These are phyloP conservation scores for Fragaria vesca DNA, from an alignment of 306 rosid genomes.

Conservation along the genomic window DNA sequence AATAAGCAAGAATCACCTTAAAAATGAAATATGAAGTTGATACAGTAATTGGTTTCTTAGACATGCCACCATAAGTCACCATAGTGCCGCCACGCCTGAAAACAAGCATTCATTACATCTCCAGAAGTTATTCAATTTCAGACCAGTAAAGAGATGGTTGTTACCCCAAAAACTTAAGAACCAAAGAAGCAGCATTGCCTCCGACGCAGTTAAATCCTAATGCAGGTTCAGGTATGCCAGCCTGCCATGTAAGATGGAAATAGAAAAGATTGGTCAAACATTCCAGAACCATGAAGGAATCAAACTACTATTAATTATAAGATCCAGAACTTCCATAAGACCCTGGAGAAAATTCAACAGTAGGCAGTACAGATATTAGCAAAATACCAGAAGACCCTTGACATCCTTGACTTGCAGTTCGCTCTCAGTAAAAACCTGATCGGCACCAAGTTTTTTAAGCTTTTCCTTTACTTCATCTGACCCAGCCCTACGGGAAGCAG, in stretches of 20 bases:
- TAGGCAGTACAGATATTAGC: constrained; percentile 21
- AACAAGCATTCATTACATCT: constrained; percentile 18
- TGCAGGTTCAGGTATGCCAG: constrained; percentile 67
- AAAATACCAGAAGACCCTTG: constrained; percentile 84
- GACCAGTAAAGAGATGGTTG: constrained; percentile 1
- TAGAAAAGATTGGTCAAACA: not conserved
- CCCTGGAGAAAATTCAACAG: constrained; percentile 12
- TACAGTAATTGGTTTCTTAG: constrained; percentile 74
- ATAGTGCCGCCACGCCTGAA: constrained; percentile 75
- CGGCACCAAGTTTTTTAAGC: constrained; percentile 77
- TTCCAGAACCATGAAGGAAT: not conserved
- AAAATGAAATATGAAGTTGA: constrained; percentile 90
- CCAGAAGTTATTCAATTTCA: constrained; percentile 5
- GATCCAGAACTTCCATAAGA: constrained; percentile 6
- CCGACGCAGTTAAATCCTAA: constrained; percentile 94
- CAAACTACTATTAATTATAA: not conserved
- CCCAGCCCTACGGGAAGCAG: constrained; percentile 54
- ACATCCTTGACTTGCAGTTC: constrained; percentile 83
- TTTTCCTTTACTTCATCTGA: constrained; percentile 73
- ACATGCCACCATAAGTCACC: constrained; percentile 99
- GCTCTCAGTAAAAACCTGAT: constrained; percentile 73
- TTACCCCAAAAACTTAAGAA: constrained; percentile 87
- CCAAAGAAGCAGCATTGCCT: constrained; percentile 85
- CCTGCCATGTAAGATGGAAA: constrained; percentile 43
- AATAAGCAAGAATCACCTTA: constrained; percentile 47